Base-by-base conservation (phyloP, 106 monocot genomes). In the Ottelia alismoides region DNA sequence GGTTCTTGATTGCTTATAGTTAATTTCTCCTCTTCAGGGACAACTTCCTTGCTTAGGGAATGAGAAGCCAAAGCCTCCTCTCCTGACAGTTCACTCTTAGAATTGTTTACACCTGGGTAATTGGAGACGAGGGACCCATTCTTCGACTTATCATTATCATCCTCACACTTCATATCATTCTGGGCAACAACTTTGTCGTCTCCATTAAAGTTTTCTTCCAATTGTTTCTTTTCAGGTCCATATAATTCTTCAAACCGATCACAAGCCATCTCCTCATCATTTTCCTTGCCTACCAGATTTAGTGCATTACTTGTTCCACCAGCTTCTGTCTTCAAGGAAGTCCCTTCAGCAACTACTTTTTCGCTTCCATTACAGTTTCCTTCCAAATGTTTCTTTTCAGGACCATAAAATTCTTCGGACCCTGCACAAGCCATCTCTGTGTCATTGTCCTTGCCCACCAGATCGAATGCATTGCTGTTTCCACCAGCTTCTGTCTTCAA, bases 41-140 rank as follows among this genome's bases (percentile, higher is more conserved):
- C 53, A 48, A 56, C 68, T 20, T 72, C 55, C 47, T 55, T 55
- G 22, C 22, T 32, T 20, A 58, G 4, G 26, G 66, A 70, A 69
- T 58, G 61, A 45, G 43, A 60, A 18, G 63, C 58, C 51, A 66
- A 67, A n/a, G 51, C 65, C 57, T 56, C 50, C 47, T 44, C 53
- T 58, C 51, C 30, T 17, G 45, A 45, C 31, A 43, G 47, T 61
- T 35, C 61, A 22, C 27, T 20, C 12, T 63, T 61, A 22, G 20
- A 27, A 25, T 22, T 23, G 24, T 11, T 61, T 49, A 25, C 57
- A 53, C 27, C 30, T n/a, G 28, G 23, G 24, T 48, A 26, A 32
- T 47, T 65, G 14, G 31, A 30, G 24, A 31, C 31, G 18, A n/a
- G n/a, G n/a, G n/a, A n/a, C n/a, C 0, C 35, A 28, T 57, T 49